Evolutionary conservation across 2,329 filamentous ascomycete species (phyloP).

Genomic region (Aspergillus floridensis): DNA sequence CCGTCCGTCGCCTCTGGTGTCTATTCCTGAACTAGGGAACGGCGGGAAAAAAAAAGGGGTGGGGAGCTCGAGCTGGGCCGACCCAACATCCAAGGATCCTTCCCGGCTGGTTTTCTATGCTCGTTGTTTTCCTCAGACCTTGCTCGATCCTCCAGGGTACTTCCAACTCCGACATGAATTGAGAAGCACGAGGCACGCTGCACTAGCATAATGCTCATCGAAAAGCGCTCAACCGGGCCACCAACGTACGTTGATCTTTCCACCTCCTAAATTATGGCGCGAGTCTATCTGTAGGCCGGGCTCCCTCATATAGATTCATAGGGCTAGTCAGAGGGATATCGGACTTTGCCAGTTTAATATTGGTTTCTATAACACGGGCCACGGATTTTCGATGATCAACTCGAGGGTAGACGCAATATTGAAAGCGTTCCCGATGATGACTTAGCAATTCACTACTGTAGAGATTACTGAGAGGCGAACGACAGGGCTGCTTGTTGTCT

Average conservation of each 20-base stretch:
- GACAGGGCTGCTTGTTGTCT: too few species aligned
- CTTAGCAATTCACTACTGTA: neutral
- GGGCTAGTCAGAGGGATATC: neutral
- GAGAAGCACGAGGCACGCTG: neutral
- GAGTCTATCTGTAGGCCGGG: too few species aligned
- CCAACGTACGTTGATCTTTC: too few species aligned
- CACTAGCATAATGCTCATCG: neutral
- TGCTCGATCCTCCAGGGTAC: neutral
- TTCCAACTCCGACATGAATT: neutral
- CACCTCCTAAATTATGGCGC: too few species aligned
- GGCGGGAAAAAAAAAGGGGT: slow-evolving; percentile 16
- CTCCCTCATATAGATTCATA: neutral
- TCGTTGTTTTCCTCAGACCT: neutral
- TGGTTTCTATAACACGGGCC: slow-evolving; percentile 20
- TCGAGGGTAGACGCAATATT: neutral
- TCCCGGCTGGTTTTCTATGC: neutral
- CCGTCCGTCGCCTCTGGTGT: neutral
- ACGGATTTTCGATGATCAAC: slow-evolving; percentile 18
- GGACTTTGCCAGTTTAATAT: neutral
- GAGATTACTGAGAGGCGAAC: neutral
- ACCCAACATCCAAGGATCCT: slow-evolving; percentile 3
- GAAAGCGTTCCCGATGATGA: neutral
- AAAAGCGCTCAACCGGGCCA: too few species aligned
- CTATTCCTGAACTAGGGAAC: slow-evolving; percentile 6
- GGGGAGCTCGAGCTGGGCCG: slow-evolving; percentile 16